A percentile compares a stretch with the other conserved stretches of the same genome.
Evolutionary conservation across 192 early-diverging fungal species (phyloP).

Genomic region (Umbelopsis sp.): DNA sequence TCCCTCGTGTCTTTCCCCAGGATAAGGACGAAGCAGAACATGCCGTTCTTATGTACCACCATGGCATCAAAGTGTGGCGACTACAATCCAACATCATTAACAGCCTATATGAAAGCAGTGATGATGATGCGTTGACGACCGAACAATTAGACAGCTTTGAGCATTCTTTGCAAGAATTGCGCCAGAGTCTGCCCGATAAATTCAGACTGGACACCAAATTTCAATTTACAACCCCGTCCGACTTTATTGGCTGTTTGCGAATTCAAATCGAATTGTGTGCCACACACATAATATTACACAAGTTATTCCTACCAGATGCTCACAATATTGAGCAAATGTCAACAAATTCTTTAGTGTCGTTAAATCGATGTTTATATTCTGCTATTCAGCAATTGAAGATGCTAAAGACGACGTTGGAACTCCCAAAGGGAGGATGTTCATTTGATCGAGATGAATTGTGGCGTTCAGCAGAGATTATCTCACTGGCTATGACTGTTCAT

Average conservation of each 20-base stretch:
- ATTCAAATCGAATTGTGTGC: conserved; percentile 41
- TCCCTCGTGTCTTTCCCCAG: conserved; percentile 32
- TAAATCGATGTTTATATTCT: conserved; percentile 36
- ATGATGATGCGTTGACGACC: conserved; percentile 26
- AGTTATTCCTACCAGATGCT: conserved; percentile 37
- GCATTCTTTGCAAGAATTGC: conserved; percentile 13
- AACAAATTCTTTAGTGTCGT: conserved; percentile 28
- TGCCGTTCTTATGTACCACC: conserved; percentile 21
- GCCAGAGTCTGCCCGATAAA: conserved; percentile 25
- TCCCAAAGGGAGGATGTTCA: conserved; percentile 25
- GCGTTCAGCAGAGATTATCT: conserved; percentile 30
- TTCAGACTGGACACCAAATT: conserved; percentile 30
- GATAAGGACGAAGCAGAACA: conserved; percentile 35
- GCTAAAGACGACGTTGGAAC: conserved; percentile 5
- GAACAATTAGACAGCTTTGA: conserved; percentile 38
- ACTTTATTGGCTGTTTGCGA: conserved; percentile 28
- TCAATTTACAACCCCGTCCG: conserved; percentile 31
- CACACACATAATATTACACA: conserved; percentile 43
- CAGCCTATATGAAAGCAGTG: conserved; percentile 32
- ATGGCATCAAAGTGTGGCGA: conserved; percentile 31
- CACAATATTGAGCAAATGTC: conserved; percentile 21
- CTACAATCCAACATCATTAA: conserved; percentile 39
- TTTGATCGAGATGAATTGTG: conserved; percentile 43
- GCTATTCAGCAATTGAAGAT: conserved; percentile 31
- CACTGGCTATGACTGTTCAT: conserved; percentile 32